These are phyloP conservation scores for Tulasnella sp. DNA, from an alignment of 768 basidiomycete species.

Conservation along the genomic window DNA sequence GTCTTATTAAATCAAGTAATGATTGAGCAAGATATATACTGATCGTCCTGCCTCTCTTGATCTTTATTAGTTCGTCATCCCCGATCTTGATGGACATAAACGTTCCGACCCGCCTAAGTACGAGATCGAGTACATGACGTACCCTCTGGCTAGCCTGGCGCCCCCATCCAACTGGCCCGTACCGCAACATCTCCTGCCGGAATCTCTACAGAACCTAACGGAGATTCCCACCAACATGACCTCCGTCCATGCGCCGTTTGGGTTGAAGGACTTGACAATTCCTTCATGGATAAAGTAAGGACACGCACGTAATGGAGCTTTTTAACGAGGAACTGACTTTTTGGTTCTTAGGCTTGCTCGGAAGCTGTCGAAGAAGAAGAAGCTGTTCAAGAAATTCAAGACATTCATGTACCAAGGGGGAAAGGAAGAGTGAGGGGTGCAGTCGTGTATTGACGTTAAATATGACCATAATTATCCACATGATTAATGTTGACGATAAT, in stretches of 20 bases:
- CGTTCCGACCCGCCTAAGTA: constrained; percentile 46
- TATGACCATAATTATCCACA: neutral
- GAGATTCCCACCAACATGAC: constrained; percentile 32
- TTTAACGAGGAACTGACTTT: too few species aligned
- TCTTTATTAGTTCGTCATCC: constrained; percentile 52
- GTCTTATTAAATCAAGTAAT: constrained; percentile 2
- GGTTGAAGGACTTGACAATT: constrained; percentile 68
- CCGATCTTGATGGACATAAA: constrained; percentile 40
- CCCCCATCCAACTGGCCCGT: constrained; percentile 38
- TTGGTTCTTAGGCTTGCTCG: constrained; percentile 40
- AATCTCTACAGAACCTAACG: constrained; percentile 31
- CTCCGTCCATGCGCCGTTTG: constrained; percentile 56
- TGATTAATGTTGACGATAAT: too few species aligned
- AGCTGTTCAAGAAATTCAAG: constrained; percentile 54
- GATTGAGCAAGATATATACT: constrained; percentile 40
- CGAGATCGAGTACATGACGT: constrained; percentile 73
- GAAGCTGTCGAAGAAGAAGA: constrained; percentile 36
- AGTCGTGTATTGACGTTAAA: neutral
- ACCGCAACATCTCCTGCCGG: constrained; percentile 46
- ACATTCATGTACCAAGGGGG: constrained; percentile 64
- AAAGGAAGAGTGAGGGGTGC: constrained; percentile 1
- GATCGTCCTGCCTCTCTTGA: constrained; percentile 3
- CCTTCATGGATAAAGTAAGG: constrained; percentile 44
- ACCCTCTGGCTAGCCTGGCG: constrained; percentile 36
- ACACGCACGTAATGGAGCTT: neutral